Conservation (phyloP, 495 filamentous ascomycete genomes). For the Cercophora samala region DNA sequence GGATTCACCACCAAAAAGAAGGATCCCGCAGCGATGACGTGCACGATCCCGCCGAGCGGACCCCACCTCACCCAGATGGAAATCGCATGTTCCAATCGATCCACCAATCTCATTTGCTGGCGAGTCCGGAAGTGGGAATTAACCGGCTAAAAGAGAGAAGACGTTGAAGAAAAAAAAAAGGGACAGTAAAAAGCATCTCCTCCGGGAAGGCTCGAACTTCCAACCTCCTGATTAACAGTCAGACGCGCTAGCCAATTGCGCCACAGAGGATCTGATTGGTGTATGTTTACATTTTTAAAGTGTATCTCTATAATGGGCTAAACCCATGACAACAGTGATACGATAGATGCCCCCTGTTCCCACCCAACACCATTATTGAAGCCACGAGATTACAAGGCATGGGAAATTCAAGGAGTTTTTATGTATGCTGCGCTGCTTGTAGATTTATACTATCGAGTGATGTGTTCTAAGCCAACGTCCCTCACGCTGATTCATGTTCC, state of each 20-base stretch:
- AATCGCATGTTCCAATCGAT: neutral
- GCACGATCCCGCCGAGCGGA: neutral
- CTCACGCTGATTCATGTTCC: no score
- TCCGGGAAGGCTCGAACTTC: slow-evolving; percentile 18
- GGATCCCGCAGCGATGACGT: neutral
- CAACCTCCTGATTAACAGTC: slow-evolving; percentile 34
- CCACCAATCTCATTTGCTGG: slow-evolving; percentile 2
- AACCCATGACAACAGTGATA: no score
- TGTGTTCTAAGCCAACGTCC: no score
- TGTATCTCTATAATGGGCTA: no score
- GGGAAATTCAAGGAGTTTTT: no score
- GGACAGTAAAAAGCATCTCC: slow-evolving; percentile 1
- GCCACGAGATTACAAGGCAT: no score
- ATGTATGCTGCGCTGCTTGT: no score
- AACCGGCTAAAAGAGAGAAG: neutral
- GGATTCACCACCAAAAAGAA: neutral
- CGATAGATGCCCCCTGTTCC: no score
- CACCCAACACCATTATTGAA: no score
- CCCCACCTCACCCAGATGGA: neutral
- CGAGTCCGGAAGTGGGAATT: no score
- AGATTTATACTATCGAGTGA: no score
- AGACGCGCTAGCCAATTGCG: slow-evolving; percentile 32
- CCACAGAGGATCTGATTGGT: slow-evolving; percentile 11
- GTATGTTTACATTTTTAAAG: no score
- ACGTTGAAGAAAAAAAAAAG: neutral